Percentiles rank a stretch among this genome's conserved stretches.
Evolutionary conservation across 106 monocot genomes (phyloP).

Genomic region (Dioscorea zingiberensis): DNA sequence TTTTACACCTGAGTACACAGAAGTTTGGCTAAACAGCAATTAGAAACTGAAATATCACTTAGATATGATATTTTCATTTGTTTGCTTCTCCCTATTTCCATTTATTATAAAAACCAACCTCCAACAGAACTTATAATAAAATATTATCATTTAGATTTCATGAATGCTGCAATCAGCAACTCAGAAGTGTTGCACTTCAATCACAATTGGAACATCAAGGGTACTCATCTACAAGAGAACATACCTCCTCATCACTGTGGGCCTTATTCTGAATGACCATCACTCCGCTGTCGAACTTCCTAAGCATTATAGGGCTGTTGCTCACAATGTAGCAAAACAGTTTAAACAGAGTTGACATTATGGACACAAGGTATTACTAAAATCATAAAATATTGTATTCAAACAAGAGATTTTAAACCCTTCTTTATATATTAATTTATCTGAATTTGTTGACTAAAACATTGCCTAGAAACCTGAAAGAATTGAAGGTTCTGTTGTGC

Average conservation of each 20-base stretch:
- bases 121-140: no score
- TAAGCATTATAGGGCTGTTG: conserved; percentile 83
- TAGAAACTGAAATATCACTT: neutral
- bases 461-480: conserved; percentile 29
- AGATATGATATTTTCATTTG: neutral
- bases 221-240: no score
- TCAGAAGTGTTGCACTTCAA: no score
- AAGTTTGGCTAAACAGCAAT: neutral
- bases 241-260: conserved; percentile 90
- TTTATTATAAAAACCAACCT: no score
- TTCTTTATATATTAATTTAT: neutral
- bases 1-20: neutral
- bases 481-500: conserved; percentile 45
- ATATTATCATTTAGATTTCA: no score
- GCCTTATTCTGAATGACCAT: conserved; percentile 92
- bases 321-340: conserved; percentile 5
- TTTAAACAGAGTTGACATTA: no score
- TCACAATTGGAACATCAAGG: no score
- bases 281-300: conserved; percentile 95
- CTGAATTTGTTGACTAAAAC: neutral
- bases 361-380: no score
- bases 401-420: no score
- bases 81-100: no score
- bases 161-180: no score
- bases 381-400: no score